These are phyloP conservation scores for Xylaria sp. DNA, from an alignment of 2,329 filamentous ascomycete genomes.

Conservation along the genomic window DNA sequence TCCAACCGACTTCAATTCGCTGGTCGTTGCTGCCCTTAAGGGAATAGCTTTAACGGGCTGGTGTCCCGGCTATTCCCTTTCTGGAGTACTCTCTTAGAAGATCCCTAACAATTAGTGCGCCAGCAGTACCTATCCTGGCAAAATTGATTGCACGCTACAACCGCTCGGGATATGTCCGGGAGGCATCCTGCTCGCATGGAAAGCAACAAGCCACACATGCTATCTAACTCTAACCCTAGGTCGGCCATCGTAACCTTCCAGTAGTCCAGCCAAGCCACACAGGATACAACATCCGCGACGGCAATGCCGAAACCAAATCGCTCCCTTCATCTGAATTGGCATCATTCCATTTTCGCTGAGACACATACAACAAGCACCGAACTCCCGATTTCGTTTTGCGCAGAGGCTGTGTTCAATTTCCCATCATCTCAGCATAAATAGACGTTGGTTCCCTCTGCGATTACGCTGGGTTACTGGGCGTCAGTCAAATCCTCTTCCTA, in stretches of 20 bases:
- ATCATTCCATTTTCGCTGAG: neutral
- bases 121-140: neutral
- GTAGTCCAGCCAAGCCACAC: slow-evolving; percentile 25
- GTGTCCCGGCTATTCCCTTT: slow-evolving; percentile 4
- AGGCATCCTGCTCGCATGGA: slow-evolving; percentile 27
- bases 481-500: too few species aligned
- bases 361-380: slow-evolving; percentile 1
- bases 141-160: neutral
- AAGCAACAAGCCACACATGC: slow-evolving; percentile 23
- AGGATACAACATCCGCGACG: slow-evolving; percentile 20
- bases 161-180: slow-evolving; percentile 20
- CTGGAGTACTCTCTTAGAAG: neutral
- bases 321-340: slow-evolving; percentile 2
- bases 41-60: slow-evolving; percentile 4
- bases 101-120: neutral
- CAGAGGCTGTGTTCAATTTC: slow-evolving; percentile 11
- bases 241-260: neutral
- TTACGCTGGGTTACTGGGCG: too few species aligned
- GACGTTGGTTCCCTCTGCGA: slow-evolving; percentile 9
- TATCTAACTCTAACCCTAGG: neutral
- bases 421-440: neutral
- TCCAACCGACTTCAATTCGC: slow-evolving; percentile 11
- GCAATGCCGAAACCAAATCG: slow-evolving; percentile 22
- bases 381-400: neutral
- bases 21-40: neutral